Evolutionary conservation across 352 stramenopile species (phyloP).

Genomic region (Salisapilia sapeloensis): DNA sequence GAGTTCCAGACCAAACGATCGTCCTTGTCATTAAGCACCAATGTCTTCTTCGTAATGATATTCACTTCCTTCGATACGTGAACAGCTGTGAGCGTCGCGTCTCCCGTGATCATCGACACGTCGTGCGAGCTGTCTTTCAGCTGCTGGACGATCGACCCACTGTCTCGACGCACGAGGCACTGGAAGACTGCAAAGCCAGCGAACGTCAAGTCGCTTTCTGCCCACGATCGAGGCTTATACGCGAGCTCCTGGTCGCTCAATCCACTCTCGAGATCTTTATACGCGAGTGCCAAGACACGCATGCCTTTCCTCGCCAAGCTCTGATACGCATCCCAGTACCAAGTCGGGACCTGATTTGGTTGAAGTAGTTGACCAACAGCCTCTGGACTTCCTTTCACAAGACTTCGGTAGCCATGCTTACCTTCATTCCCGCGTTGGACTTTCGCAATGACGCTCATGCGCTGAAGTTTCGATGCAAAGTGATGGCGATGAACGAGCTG

Average conservation of each 20-base stretch:
- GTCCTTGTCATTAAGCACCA: slow-evolving; percentile 54
- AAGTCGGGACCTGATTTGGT: slow-evolving; percentile 56
- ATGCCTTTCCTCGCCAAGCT: slow-evolving; percentile 67
- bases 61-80: slow-evolving; percentile 93
- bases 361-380: slow-evolving; percentile 79
- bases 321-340: slow-evolving; percentile 85
- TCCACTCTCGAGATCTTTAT: slow-evolving; percentile 79
- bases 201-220: slow-evolving; percentile 91
- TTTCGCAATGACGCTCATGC: slow-evolving; percentile 93
- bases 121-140: slow-evolving; percentile 84
- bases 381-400: slow-evolving; percentile 97
- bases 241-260: slow-evolving; percentile 56
- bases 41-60: slow-evolving; percentile 72
- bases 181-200: slow-evolving; percentile 88
- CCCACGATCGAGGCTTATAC: slow-evolving; percentile 67
- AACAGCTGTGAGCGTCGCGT: slow-evolving; percentile 92
- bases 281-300: slow-evolving; percentile 92
- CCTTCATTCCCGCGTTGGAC: slow-evolving; percentile 62
- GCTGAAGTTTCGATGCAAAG: slow-evolving; percentile 92
- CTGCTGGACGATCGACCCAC: slow-evolving; percentile 84
- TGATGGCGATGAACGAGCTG: slow-evolving; percentile 90
- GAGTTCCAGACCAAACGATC: slow-evolving; percentile 59
- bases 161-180: slow-evolving; percentile 93
- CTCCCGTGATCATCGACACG: slow-evolving; percentile 98
- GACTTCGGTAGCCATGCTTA: slow-evolving; percentile 50